Base-by-base conservation (phyloP, 2,329 filamentous ascomycete species). In the Tolypocladium paradoxum region DNA sequence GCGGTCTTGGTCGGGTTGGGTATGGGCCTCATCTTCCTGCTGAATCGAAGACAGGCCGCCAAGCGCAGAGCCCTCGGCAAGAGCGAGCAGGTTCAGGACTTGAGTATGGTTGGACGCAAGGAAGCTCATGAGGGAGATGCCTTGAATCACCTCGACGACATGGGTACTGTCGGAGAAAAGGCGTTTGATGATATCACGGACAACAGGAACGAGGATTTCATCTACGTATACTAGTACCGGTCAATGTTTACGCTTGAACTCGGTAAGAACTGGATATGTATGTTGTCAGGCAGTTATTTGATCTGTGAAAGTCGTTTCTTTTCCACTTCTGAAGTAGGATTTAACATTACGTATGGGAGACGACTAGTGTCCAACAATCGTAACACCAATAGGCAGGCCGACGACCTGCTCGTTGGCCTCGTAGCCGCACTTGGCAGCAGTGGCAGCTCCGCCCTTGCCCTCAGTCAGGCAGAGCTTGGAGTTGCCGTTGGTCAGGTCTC, bases 201-300 rank as follows among this genome's bases (percentile, higher is more conserved):
- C 62, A 64, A 79, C 59, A 70, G 77, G 65, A 84, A 84, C 56
- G 81, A 84, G 60, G 81, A 84, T 55, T 85, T 85, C 59, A 72
- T 84, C 8, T 85, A 79, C 64, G 73, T 84, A 3, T 81, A 65
- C 53, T 69, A 53, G 24, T 3, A 45, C 4, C 27, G 12, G 4
- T 43, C 11, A 24, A 4, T 16, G 6, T 16, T 14, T n/a, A n/a
- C n/a, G n/a, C n/a, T n/a, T n/a, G n/a, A n/a, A 34, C 33, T 18
- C 14, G 34, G 14, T 6, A 35, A 33, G 34, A 18, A 16, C 14
- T 16, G 14, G 14, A 6, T 16, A 5, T 35, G 33, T 16, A 5
- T 35, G 33, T 14, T 16, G 4, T 34, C 33, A 34, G 33, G 33
- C 16, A 33, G 14, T 4, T 6, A 2, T 35, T 16, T 35, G 6